Conservation (phyloP, 2,329 filamentous ascomycete genomes). For the Blastomyces emzantsi region DNA sequence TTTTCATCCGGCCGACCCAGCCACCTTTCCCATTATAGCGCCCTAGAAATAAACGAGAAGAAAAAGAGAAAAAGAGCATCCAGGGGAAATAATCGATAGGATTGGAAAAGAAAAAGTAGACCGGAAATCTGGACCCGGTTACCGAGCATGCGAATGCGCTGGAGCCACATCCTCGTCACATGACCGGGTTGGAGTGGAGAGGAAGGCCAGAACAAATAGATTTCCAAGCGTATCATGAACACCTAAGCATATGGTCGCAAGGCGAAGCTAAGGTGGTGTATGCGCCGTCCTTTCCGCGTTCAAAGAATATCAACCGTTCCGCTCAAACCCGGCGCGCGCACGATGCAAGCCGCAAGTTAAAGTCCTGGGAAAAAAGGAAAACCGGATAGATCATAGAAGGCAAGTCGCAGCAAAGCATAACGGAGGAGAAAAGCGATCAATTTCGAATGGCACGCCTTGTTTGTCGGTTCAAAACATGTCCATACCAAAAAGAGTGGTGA, state of each 20-base stretch:
- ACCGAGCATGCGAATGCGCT: not conserved
- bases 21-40: constrained; percentile 35
- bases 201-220: not conserved
- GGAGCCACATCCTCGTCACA: not conserved
- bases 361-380: not conserved
- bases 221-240: not conserved
- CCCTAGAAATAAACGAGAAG: constrained; percentile 22
- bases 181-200: not conserved
- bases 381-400: not conserved
- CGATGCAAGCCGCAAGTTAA: not conserved
- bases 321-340: not conserved
- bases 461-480: constrained; percentile 12
- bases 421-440: constrained; percentile 6
- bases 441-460: constrained; percentile 5
- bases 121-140: not conserved
- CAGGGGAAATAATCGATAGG: constrained; percentile 15
- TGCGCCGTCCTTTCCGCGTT: not conserved
- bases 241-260: not conserved
- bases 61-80: constrained; percentile 11
- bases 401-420: constrained; percentile 1
- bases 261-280: constrained; percentile 3
- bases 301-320: not conserved
- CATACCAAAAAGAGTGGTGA: constrained; percentile 2
- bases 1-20: constrained; percentile 29
- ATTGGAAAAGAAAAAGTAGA: constrained; percentile 22